Percentiles rank a stretch among this genome's conserved stretches.
Evolutionary conservation across 1,284 basidiomycete species (phyloP).

Genomic region (Fomes fomentarius): DNA sequence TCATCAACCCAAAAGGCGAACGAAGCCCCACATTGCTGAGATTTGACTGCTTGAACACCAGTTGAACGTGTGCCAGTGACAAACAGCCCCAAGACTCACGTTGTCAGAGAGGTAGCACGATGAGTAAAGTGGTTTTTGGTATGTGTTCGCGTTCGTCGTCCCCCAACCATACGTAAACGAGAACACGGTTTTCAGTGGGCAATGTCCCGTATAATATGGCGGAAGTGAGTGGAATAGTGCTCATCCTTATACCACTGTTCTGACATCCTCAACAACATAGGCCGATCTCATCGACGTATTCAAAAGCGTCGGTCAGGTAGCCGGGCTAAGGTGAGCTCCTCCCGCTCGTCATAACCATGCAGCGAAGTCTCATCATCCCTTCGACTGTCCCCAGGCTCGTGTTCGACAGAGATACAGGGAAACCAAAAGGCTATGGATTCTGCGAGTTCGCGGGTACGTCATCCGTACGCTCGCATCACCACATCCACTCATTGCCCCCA

Average conservation of each 20-base stretch:
- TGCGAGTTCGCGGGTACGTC: constrained; percentile 93
- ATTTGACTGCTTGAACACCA: background rate
- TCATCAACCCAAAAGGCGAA: too few relatives aligned
- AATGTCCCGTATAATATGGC: constrained; percentile 89
- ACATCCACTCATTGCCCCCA: constrained; percentile 33
- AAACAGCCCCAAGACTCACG: background rate
- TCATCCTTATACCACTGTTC: background rate
- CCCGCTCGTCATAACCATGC: background rate
- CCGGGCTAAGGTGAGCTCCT: constrained; percentile 74
- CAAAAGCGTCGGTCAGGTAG: constrained; percentile 84
- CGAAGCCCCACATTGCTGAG: background rate
- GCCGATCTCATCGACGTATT: constrained; percentile 86
- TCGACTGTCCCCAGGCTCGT: constrained; percentile 60
- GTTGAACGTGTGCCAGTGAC: background rate
- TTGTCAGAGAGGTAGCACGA: constrained; percentile 17
- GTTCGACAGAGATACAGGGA: constrained; percentile 94
- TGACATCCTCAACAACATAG: constrained; percentile 32
- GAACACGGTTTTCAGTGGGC: constrained; percentile 53
- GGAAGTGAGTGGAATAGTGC: constrained; percentile 48
- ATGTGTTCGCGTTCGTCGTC: constrained; percentile 16
- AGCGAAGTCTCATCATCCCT: background rate
- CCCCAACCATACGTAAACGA: background rate
- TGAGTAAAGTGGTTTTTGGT: constrained; percentile 60
- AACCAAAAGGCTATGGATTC: constrained; percentile 97
- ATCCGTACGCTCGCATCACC: constrained; percentile 28